Evolutionary conservation across 2,329 filamentous ascomycete species (phyloP), one percentile per base, ranked within the genome.

Genomic region (Calonectria leucothoes): DNA sequence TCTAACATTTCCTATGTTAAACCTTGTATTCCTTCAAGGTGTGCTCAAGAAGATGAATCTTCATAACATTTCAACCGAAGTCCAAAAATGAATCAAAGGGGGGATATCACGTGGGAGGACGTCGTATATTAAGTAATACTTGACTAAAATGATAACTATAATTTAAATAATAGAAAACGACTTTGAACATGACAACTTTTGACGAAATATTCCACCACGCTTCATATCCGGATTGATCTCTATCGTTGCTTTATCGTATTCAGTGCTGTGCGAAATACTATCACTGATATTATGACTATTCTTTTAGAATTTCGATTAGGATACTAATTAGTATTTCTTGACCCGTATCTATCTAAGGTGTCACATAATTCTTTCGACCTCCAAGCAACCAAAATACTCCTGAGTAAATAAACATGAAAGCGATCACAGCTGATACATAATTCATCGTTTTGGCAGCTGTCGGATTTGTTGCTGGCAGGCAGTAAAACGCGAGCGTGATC

Each of bases 341-440:
- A n/a, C n/a, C n/a, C n/a, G n/a, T n/a, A n/a, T n/a, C n/a, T n/a
- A n/a, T n/a, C n/a, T 8, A 67, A 17, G 65, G 65, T 12, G 65
- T 31, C 11, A 31, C 29, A 25, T 57, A 70, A 25, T 57, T 33
- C 12, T 65, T 70, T 4, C 49, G 35, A 6, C 35, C 68, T 17
- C 20, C 35, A 8, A 55, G 5, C 5, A 70, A 23, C 68, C 68
- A 65, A 20, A 57, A 70, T 20, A n/a, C 12, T n/a, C 27, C 42
- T 12, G 57, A 49, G 33, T 69, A 65, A 17, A 70, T 3, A 37
- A 70, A 29, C 35, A 66, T 57, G 31, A 66, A 31, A 14, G 25
- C 5, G 20, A 70, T n/a, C n/a, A 70, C 68, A 10, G 42, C 59
- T 8, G 59, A 65, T 4, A 70, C 59, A 29, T 70, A 65, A 25